Evolutionary conservation across 345 rosid species (phyloP).

Genomic region (Citrus cavaleriei): DNA sequence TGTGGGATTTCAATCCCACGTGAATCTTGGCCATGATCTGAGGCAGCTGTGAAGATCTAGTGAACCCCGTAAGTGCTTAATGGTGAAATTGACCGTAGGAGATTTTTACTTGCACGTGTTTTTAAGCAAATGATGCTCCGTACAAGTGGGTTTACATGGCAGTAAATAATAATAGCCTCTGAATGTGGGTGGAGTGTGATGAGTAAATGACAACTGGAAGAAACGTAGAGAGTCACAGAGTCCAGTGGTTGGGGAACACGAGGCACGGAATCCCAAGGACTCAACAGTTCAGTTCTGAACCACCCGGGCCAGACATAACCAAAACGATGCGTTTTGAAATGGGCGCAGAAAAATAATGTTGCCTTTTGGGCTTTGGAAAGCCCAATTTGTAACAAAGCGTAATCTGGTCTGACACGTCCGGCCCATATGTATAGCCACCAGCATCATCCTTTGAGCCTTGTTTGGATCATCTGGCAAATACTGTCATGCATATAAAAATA

Average conservation of each 20-base stretch:
- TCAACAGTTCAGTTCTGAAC: neutral
- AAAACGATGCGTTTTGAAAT: neutral
- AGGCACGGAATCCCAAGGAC: conserved; percentile 20
- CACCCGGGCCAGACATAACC: neutral
- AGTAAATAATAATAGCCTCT: neutral
- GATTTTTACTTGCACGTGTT: neutral
- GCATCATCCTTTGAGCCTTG: too few relatives aligned
- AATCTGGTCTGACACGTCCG: too few relatives aligned
- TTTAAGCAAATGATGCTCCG: neutral
- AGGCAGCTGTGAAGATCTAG: neutral
- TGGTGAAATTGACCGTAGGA: neutral
- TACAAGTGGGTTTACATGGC: neutral
- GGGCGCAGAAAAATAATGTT: neutral
- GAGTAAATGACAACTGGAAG: neutral
- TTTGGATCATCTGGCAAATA: too few relatives aligned
- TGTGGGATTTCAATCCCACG: neutral
- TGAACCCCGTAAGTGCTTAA: neutral
- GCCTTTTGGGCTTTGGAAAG: neutral
- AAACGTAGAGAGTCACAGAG: neutral
- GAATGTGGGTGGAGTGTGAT: neutral
- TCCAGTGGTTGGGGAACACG: neutral
- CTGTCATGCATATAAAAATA: too few relatives aligned
- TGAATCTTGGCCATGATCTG: neutral
- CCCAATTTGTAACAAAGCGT: neutral
- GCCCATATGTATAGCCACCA: too few relatives aligned